These are phyloP conservation scores for Solanum pimpinellifolium DNA, from an alignment of 257 asterid genomes.

Conservation along the genomic window DNA sequence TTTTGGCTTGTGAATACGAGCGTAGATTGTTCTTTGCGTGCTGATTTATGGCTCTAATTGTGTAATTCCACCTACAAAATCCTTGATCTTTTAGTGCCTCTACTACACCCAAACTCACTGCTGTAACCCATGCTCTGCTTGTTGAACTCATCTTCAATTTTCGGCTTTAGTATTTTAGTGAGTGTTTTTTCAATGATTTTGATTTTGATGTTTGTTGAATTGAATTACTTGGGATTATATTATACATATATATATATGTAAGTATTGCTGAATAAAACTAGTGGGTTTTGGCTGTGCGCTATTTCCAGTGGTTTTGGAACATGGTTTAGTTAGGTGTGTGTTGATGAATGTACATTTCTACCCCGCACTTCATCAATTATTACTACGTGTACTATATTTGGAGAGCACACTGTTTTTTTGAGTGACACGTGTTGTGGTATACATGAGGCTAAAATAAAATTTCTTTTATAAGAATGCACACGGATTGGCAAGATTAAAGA, in stretches of 20 bases:
- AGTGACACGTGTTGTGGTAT: neutral
- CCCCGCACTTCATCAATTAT: neutral
- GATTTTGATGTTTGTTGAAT: neutral
- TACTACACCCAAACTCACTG: slow-evolving; percentile 4
- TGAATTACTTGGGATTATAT: neutral
- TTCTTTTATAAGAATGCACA: neutral
- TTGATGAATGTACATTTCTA: neutral
- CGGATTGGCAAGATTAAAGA: neutral
- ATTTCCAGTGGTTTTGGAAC: neutral
- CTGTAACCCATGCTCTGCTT: slow-evolving; percentile 15
- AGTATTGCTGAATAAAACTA: neutral
- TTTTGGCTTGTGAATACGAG: slow-evolving; percentile 1
- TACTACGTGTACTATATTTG: neutral
- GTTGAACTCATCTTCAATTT: slow-evolving; percentile 4
- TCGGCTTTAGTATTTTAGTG: neutral
- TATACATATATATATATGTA: neutral
- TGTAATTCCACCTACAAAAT: slow-evolving; percentile 8
- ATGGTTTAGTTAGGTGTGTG: neutral
- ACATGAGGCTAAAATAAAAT: neutral
- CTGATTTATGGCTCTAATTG: neutral
- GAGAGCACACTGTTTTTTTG: neutral
- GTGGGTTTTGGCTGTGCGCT: neutral
- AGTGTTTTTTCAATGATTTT: neutral
- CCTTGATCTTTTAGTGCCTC: slow-evolving; percentile 22
- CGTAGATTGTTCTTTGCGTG: slow-evolving; percentile 1